A percentile compares a stretch with the other conserved stretches of the same genome.
phyloP scores from a whole-genome alignment of 345 rosid species.

The Mercurialis annua region DNA sequence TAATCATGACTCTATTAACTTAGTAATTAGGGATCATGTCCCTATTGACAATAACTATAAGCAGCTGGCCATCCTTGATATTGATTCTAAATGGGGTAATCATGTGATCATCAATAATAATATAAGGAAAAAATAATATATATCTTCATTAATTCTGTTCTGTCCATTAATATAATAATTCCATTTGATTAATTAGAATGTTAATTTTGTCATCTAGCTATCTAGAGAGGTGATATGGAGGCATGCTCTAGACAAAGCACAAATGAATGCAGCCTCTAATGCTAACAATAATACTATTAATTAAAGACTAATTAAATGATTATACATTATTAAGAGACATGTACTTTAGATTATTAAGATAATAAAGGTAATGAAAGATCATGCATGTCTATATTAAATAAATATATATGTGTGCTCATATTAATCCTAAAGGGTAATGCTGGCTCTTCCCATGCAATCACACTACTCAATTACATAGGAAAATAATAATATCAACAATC shows the following conservation, averaged over 20 bases:
- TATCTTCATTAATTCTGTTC: too few species aligned
- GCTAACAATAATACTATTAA: not conserved
- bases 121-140: too few species aligned
- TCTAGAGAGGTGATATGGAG: slow-evolving; percentile 34
- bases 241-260: slow-evolving; percentile 32
- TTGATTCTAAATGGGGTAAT: too few species aligned
- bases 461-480: too few species aligned
- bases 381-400: too few species aligned
- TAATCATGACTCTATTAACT: not conserved
- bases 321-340: slow-evolving; percentile 22
- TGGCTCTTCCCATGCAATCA: too few species aligned
- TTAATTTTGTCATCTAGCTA: slow-evolving; percentile 44
- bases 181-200: slow-evolving; percentile 37
- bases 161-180: too few species aligned
- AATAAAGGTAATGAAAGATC: not conserved
- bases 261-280: slow-evolving; percentile 18
- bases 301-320: slow-evolving; percentile 28
- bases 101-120: not conserved
- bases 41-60: not conserved
- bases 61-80: too few species aligned
- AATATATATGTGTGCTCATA: too few species aligned
- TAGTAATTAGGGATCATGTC: not conserved
- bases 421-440: too few species aligned
- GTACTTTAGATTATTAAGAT: not conserved
- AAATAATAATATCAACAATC: too few species aligned